Evolutionary conservation across 805 yeast species (phyloP).

Genomic region (Candida argentea): DNA sequence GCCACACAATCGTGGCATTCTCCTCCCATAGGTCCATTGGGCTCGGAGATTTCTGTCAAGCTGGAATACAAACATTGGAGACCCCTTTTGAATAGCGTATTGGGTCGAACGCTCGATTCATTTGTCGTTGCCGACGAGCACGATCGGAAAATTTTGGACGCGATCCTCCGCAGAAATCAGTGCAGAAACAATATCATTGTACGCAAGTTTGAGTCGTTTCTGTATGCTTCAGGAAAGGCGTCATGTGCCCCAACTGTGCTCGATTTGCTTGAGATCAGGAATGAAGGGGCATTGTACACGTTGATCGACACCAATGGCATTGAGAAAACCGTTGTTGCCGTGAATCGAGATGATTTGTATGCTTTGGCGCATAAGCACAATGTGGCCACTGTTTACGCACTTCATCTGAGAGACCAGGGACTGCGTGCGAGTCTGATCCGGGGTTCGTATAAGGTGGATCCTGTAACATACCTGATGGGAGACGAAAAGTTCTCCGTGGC

Average conservation of each 20-base stretch:
- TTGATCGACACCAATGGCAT: conserved; percentile 54
- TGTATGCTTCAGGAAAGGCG: conserved; percentile 39
- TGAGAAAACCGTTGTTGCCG: conserved; percentile 48
- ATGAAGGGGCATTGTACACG: conserved; percentile 46
- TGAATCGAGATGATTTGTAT: conserved; percentile 44
- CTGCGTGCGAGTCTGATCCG: conserved; percentile 27
- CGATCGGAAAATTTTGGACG: conserved; percentile 37
- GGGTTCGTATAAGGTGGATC: conserved; percentile 43
- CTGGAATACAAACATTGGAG: conserved; percentile 46
- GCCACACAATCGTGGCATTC: conserved; percentile 25
- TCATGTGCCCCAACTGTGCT: conserved; percentile 33
- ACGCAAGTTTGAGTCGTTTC: conserved; percentile 48
- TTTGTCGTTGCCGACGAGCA: conserved; percentile 58
- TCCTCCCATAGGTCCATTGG: conserved; percentile 76
- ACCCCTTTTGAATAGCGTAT: conserved; percentile 45
- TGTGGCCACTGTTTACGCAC: conserved; percentile 32
- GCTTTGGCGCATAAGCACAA: conserved; percentile 20
- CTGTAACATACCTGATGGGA: conserved; percentile 33
- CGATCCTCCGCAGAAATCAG: conserved; percentile 18
- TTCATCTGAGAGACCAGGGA: conserved; percentile 36
- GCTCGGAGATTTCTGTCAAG: conserved; percentile 48
- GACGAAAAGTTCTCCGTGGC: conserved; percentile 20
- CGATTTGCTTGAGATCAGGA: conserved; percentile 49
- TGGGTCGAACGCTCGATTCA: conserved; percentile 42
- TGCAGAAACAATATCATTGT: conserved; percentile 34